Conservation (phyloP, 441 rosid genomes). For the Manihot esculenta region DNA sequence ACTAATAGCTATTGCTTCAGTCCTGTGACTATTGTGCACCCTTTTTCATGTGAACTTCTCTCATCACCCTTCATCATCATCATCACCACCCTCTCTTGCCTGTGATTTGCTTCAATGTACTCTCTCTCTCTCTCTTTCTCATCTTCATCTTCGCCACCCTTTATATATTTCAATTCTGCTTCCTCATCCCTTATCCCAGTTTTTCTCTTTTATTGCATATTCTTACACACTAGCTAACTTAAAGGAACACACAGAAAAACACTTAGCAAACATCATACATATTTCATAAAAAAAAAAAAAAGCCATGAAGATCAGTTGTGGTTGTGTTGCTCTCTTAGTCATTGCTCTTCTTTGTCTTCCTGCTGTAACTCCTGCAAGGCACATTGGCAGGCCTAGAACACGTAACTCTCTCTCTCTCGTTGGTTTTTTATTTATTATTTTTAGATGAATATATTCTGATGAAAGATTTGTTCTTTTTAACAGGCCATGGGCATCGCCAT, state of each 20-base stretch:
- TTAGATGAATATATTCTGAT: neutral
- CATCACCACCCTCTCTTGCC: constrained; percentile 29
- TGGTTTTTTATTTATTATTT: neutral
- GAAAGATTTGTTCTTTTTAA: neutral
- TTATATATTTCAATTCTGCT: neutral
- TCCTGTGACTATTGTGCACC: constrained; percentile 37
- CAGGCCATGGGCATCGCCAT: constrained; percentile 38
- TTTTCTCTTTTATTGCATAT: neutral
- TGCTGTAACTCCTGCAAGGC: constrained; percentile 35
- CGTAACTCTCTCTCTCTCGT: constrained; percentile 23
- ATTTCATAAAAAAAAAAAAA: neutral
- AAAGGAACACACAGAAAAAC: constrained; percentile 1
- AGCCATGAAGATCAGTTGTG: constrained; percentile 40
- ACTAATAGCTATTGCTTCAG: constrained; percentile 15
- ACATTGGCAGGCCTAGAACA: constrained; percentile 28
- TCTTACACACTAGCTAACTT: neutral
- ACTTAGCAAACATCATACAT: neutral
- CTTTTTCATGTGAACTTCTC: constrained; percentile 55
- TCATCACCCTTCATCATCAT: constrained; percentile 11
- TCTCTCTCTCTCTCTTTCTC: neutral
- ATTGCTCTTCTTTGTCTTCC: constrained; percentile 29
- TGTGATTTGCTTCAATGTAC: constrained; percentile 70
- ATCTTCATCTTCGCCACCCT: constrained; percentile 24
- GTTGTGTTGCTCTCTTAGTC: constrained; percentile 23
- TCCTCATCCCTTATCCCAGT: neutral